A percentile compares a stretch with the other conserved stretches of the same genome.
phyloP scores from a whole-genome alignment of 495 filamentous ascomycete genomes.

The Penicillium subrubescens region DNA sequence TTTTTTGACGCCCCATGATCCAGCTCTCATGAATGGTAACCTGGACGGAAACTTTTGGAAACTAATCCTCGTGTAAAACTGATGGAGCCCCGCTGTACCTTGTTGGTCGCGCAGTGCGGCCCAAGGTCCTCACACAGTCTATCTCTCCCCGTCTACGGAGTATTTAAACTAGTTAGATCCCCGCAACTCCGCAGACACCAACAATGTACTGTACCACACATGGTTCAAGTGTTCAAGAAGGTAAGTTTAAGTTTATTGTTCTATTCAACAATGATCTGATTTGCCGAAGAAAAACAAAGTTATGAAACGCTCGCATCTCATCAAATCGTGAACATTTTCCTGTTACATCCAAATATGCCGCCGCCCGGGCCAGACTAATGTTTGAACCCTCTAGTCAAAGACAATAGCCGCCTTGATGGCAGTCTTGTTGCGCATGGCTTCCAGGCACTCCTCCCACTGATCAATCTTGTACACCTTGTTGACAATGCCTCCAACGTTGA shows the following conservation, averaged over 20 bases:
- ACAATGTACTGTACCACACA: not conserved
- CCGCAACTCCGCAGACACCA: not conserved
- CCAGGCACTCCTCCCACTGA: slow-evolving; percentile 47
- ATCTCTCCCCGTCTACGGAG: not conserved
- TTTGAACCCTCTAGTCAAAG: slow-evolving; percentile 53
- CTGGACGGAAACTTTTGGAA: too few relatives aligned
- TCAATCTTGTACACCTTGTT: slow-evolving; percentile 54
- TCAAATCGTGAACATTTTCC: not conserved
- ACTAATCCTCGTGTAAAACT: too few relatives aligned
- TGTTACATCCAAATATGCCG: not conserved
- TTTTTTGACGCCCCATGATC: too few relatives aligned
- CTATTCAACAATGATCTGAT: slow-evolving; percentile 3
- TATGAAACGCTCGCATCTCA: slow-evolving; percentile 4
- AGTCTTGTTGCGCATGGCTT: slow-evolving; percentile 59
- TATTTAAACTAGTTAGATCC: not conserved
- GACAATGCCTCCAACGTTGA: slow-evolving; percentile 59
- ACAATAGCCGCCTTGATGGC: slow-evolving; percentile 73
- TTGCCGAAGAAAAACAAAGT: not conserved
- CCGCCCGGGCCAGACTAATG: not conserved
- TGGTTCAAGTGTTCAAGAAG: not conserved
- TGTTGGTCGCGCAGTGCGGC: not conserved
- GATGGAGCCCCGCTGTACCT: not conserved
- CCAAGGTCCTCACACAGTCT: not conserved
- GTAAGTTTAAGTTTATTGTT: not conserved
- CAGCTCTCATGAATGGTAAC: too few relatives aligned